These are phyloP conservation scores for Epichloe elymi DNA, from an alignment of 2,329 filamentous ascomycete genomes.

Conservation along the genomic window DNA sequence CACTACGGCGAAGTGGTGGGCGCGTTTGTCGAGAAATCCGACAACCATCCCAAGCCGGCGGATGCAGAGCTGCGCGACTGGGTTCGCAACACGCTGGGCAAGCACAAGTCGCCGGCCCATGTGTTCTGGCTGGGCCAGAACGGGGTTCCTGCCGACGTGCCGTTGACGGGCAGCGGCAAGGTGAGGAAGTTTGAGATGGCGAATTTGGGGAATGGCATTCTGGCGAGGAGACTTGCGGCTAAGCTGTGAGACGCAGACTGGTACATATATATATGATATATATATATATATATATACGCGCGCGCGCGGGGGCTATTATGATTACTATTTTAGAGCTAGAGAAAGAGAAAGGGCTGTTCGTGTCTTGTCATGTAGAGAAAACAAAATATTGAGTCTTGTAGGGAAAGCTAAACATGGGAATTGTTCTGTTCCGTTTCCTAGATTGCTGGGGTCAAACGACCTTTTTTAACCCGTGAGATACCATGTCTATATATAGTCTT, in stretches of 20 bases:
- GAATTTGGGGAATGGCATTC: slow-evolving; percentile 38
- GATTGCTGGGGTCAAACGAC: too few relatives aligned
- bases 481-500: neutral
- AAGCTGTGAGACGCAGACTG: slow-evolving; percentile 24
- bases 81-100: slow-evolving; percentile 47
- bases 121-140: slow-evolving; percentile 63
- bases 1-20: slow-evolving; percentile 63
- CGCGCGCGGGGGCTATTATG: too few relatives aligned
- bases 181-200: slow-evolving; percentile 55
- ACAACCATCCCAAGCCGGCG: slow-evolving; percentile 25
- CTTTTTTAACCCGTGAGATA: neutral
- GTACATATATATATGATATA: too few relatives aligned
- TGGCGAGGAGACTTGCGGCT: slow-evolving; percentile 33
- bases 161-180: slow-evolving; percentile 60
- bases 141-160: slow-evolving; percentile 40
- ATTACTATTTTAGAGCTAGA: neutral
- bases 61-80: slow-evolving; percentile 47
- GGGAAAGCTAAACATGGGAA: too few relatives aligned
- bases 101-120: slow-evolving; percentile 57
- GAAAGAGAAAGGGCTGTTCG: neutral
- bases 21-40: slow-evolving; percentile 41
- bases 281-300: too few relatives aligned
- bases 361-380: too few relatives aligned
- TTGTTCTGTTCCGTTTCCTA: too few relatives aligned
- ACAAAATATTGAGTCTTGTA: too few relatives aligned